phyloP scores from a whole-genome alignment of 352 stramenopile species.

The Peronospora destructor region DNA sequence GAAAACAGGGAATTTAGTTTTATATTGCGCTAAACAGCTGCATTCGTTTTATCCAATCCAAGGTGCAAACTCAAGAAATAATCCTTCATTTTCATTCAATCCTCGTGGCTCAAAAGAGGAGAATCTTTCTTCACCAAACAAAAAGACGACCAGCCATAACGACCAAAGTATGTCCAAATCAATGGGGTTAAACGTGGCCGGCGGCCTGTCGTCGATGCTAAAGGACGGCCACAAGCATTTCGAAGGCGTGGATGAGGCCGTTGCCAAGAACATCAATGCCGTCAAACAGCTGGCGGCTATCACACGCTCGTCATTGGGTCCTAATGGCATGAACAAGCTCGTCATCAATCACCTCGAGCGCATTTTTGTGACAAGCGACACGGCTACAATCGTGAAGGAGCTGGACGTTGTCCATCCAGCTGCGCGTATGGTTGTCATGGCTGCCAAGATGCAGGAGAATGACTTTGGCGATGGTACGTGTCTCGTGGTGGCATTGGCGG shows the following conservation, averaged over 20 bases:
- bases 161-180: slow-evolving; percentile 73
- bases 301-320: slow-evolving; percentile 95
- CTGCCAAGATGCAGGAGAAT: slow-evolving; percentile 97
- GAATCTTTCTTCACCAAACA: too few species aligned
- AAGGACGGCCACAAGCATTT: slow-evolving; percentile 98
- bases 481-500: slow-evolving; percentile 94
- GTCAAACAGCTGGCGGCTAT: slow-evolving; percentile 97
- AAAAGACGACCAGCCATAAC: too few species aligned
- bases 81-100: too few species aligned
- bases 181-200: slow-evolving; percentile 94
- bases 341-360: slow-evolving; percentile 99
- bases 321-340: slow-evolving; percentile 99
- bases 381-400: slow-evolving; percentile 98
- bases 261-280: slow-evolving; percentile 98
- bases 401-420: slow-evolving; percentile 97
- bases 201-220: slow-evolving; percentile 94
- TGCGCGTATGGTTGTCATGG: slow-evolving; percentile 97
- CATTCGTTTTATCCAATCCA: too few species aligned
- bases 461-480: slow-evolving; percentile 96
- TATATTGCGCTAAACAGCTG: too few species aligned
- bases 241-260: slow-evolving; percentile 92
- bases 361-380: slow-evolving; percentile 99
- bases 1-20: too few species aligned
- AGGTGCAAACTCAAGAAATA: too few species aligned
- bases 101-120: too few species aligned